phyloP scores from a whole-genome alignment of 2,329 filamentous ascomycete genomes.

The Trichoderma sp. region DNA sequence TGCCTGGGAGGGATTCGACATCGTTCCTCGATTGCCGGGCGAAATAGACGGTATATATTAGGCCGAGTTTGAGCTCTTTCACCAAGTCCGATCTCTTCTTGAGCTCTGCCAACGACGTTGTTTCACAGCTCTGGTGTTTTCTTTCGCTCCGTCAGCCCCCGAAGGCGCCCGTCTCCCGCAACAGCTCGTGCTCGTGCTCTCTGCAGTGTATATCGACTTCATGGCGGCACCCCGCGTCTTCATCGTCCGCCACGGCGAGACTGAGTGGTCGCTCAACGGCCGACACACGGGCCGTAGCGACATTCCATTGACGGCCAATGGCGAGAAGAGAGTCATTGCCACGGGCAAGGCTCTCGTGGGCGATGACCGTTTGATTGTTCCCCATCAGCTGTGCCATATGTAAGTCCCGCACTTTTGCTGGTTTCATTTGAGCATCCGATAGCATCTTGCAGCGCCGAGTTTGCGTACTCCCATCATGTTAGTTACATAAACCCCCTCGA shows the following conservation, averaged over 20 bases:
- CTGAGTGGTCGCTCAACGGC: slow-evolving; percentile 88
- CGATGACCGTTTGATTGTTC: slow-evolving; percentile 78
- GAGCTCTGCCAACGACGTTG: no score
- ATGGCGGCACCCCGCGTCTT: slow-evolving; percentile 67
- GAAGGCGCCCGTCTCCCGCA: neutral
- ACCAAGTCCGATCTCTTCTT: neutral
- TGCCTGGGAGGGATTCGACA: neutral
- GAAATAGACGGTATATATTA: neutral
- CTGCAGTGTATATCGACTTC: neutral
- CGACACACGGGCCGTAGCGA: slow-evolving; percentile 83
- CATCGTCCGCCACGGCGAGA: slow-evolving; percentile 87
- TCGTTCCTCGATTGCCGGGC: neutral
- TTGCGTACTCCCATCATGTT: neutral
- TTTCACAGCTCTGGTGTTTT: neutral
- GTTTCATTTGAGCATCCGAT: neutral
- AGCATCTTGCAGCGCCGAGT: neutral
- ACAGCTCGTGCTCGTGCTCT: neutral
- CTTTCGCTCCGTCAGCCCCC: neutral
- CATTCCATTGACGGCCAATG: slow-evolving; percentile 77
- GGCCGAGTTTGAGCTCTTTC: neutral
- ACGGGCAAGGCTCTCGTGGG: slow-evolving; percentile 85
- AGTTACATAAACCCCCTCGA: no score
- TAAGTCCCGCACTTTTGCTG: slow-evolving; percentile 41
- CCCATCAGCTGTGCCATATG: slow-evolving; percentile 78
- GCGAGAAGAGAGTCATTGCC: slow-evolving; percentile 69